Evolutionary conservation across 129 eudicot genomes (phyloP), one percentile per base, ranked within the genome.

Genomic region (Tagetes erecta): DNA sequence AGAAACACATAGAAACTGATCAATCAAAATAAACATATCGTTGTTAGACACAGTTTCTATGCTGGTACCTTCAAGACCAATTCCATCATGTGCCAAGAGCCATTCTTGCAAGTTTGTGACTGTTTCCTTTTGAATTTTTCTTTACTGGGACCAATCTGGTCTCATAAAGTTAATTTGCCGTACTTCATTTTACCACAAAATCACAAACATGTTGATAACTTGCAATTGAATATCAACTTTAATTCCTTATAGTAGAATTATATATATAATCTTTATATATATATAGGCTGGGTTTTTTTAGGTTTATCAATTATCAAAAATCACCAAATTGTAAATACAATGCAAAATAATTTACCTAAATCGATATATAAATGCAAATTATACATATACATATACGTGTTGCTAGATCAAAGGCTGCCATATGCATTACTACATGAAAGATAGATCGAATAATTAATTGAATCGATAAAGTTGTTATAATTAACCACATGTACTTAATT

Each of bases 101-200:
- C 53, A 37, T 44, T 35, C 42, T 64, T 72, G 60, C 62, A 65
- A 72, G 73, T 41, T 72, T 79, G 74, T 55, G 78, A 79, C 78
- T 52, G 69, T 79, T 72, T 79, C 78, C 78, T 64, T 72, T 66
- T 59, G 69, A 79, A 35, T 3, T 6, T 79, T 72, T 79, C 78
- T 67, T 72, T 65, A 41, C 5, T 79, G 83, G 78, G 83, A 65
- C 83, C 83, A 66, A 42, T 79, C 69, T 72, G 72, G 74, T 79
- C 74, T 72, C 74, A 53, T 65, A 79, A 79, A 79, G 74, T 72
- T 72, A 20, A 20, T 20, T 20, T 20, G 27, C 27, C 27, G 41
- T 71, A 10, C 2, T 44, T 40, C 52, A 11, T 44, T 72, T 62
- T 72, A 72, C 59, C 60, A 64, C 38, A 71, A 41, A 49, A 71